phyloP scores from a whole-genome alignment of 352 stramenopile species.

The Phytophthora parvispora region DNA sequence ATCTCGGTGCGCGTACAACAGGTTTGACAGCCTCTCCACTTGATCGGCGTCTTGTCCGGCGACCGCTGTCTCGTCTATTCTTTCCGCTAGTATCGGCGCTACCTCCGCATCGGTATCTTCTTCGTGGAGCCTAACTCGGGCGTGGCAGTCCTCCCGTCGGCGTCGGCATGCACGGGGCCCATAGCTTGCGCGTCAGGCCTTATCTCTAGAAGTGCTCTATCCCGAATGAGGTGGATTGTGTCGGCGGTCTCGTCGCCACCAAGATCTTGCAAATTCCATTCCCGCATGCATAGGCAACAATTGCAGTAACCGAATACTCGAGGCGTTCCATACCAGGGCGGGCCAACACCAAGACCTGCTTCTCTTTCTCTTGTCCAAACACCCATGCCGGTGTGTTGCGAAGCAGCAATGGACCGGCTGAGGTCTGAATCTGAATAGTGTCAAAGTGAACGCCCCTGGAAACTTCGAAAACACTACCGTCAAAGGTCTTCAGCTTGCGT shows the following conservation, averaged over 20 bases:
- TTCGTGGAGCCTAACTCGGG: background rate
- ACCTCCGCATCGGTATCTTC: background rate
- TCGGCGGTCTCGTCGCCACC: background rate
- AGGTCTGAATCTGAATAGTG: background rate
- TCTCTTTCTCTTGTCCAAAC: background rate
- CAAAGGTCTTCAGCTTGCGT: background rate
- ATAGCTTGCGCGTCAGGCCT: background rate
- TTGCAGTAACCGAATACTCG: background rate
- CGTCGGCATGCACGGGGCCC: background rate
- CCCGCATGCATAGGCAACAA: background rate
- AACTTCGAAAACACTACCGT: background rate
- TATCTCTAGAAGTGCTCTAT: background rate
- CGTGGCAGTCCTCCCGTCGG: background rate
- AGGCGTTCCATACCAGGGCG: background rate
- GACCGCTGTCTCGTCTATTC: background rate
- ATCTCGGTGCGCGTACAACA: conserved; percentile 1
- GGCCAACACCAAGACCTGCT: background rate
- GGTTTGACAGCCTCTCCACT: background rate
- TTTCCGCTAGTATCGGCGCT: background rate
- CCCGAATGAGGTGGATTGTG: background rate
- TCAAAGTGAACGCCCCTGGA: background rate
- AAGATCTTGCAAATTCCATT: conserved; percentile 17
- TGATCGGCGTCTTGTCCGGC: background rate
- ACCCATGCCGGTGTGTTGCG: background rate
- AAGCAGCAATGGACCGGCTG: background rate